A percentile compares a stretch with the other conserved stretches of the same genome.
Evolutionary conservation across 1,284 basidiomycete species (phyloP).

Genomic region (Tremellales sp.): DNA sequence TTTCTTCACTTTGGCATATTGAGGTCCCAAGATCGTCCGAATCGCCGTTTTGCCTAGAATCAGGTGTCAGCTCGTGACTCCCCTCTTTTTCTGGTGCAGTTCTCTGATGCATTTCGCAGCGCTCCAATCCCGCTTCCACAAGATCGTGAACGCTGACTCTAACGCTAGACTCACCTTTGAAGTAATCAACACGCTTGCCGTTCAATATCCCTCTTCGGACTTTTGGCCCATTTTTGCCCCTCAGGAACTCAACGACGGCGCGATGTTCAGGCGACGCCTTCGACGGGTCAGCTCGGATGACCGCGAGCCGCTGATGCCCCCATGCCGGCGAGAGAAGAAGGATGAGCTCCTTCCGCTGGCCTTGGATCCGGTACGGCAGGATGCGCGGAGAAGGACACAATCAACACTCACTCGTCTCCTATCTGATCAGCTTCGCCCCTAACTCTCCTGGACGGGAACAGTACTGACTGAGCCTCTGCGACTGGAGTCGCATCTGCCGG

Average conservation of each 20-base stretch:
- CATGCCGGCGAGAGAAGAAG: background rate
- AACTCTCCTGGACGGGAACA: background rate
- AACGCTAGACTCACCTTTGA: slow-evolving; percentile 68
- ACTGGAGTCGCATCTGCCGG: slow-evolving; percentile 34
- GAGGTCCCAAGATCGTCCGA: slow-evolving; percentile 84
- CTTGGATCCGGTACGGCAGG: background rate
- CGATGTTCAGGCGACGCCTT: slow-evolving; percentile 68
- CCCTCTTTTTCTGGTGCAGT: background rate
- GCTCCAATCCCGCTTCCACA: background rate
- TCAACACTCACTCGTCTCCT: slow-evolving; percentile 27
- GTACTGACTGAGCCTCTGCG: slow-evolving; percentile 33
- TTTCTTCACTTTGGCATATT: slow-evolving; percentile 82
- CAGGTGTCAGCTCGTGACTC: background rate
- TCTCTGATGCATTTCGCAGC: background rate
- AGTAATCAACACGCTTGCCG: slow-evolving; percentile 95
- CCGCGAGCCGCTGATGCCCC: too few relatives aligned
- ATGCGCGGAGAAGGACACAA: background rate
- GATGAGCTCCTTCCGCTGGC: background rate
- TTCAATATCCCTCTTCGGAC: slow-evolving; percentile 82
- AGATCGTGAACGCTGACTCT: background rate
- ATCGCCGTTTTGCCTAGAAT: slow-evolving; percentile 78
- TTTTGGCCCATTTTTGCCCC: slow-evolving; percentile 83
- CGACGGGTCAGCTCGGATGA: background rate
- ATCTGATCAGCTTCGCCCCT: slow-evolving; percentile 4
- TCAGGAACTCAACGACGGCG: slow-evolving; percentile 76